These are phyloP conservation scores for Floccularia luteovirens DNA, from an alignment of 768 basidiomycete genomes.

Conservation along the genomic window DNA sequence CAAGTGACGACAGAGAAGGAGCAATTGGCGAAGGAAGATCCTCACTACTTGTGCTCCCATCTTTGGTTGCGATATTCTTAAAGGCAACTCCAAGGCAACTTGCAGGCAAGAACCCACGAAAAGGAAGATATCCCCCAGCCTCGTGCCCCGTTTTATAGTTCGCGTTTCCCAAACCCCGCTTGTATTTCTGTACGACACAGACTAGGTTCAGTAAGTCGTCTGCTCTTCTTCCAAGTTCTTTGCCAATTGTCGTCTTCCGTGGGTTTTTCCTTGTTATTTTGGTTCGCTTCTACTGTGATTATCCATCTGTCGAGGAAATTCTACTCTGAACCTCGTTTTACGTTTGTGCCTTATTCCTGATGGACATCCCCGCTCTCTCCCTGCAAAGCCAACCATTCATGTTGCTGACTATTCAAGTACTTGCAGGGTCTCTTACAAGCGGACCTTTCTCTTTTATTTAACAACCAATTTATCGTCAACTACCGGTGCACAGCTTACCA, in stretches of 20 bases:
- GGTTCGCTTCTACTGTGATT: too few relatives aligned
- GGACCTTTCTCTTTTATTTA: neutral
- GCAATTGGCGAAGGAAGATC: neutral
- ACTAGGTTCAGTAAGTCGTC: neutral
- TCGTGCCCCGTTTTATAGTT: neutral
- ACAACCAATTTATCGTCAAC: neutral
- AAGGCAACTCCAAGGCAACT: neutral
- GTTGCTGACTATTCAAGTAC: too few relatives aligned
- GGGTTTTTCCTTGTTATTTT: too few relatives aligned
- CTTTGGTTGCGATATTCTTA: neutral
- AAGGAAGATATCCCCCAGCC: neutral
- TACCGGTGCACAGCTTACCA: neutral
- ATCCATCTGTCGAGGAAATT: neutral
- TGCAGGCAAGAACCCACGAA: neutral
- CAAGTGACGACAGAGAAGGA: conserved; percentile 2
- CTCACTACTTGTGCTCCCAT: neutral
- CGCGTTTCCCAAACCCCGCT: too few relatives aligned
- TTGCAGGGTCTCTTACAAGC: neutral
- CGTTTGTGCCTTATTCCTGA: neutral
- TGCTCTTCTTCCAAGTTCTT: neutral
- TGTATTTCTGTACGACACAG: neutral
- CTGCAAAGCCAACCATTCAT: too few relatives aligned
- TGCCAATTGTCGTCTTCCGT: neutral
- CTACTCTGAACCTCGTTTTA: neutral
- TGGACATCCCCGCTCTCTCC: too few relatives aligned